Evolutionary conservation across 2,329 filamentous ascomycete species (phyloP), one percentile per base, ranked within the genome.

Genomic region (Beauveria sp.): DNA sequence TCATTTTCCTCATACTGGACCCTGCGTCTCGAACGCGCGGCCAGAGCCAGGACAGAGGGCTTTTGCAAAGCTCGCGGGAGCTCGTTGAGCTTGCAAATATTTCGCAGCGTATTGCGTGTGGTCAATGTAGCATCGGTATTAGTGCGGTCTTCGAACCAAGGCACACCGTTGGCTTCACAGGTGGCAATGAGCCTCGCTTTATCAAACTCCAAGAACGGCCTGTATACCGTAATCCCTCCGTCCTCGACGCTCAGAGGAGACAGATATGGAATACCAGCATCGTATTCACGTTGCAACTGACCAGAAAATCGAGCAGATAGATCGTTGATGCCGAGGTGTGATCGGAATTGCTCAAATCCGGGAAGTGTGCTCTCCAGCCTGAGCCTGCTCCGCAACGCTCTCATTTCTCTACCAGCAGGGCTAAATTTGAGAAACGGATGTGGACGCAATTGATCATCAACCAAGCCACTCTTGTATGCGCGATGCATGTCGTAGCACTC

Each of bases 121-220:
- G 94, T 96, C 62, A 96, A 75, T 0, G 87, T 91, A 9, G 79
- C 81, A 67, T 97, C 89, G 18, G 79, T 73, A 69, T 99, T 99
- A 2, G 92, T 97, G 47, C 79, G 76, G 70, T 99, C 94, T 70
- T 94, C 90, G 64, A 91, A 90, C 89, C 91, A 97, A 0, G 77
- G 75, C 10, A 96, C 75, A 0, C 79, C 74, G 65, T 86, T 81
- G n/a, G 81, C 77, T 63, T 86, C 72, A 69, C 93, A 97, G 0
- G 90, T 92, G 2, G 85, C 84, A 48, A 88, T 80, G n/a, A 97
- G 79, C 41, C 87, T 79, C 55, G 84, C 79, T 74, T 97, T 96
- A 63, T 80, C 76, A 69, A 92, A 91, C 9, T 72, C 71, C 8
- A 96, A 76, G 53, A 94, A 73, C 3, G 91, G 91, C 8, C 91